A percentile compares a stretch with the other conserved stretches of the same genome.
Evolutionary conservation across 495 filamentous ascomycete genomes (phyloP).

Genomic region (Annulohypoxylon nitens): DNA sequence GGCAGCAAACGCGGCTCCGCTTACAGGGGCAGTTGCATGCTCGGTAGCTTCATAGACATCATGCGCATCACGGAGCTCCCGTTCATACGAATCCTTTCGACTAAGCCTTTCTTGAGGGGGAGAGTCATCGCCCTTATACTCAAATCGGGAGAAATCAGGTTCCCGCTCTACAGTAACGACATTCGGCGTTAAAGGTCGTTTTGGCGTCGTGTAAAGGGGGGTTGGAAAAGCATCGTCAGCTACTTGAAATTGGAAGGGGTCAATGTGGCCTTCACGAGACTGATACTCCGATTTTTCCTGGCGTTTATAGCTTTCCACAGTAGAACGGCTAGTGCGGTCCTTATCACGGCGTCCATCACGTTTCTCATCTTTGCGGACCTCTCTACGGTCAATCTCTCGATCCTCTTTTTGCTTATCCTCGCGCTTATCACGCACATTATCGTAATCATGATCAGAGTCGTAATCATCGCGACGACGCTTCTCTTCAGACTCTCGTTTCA

Average conservation of each 20-base stretch:
- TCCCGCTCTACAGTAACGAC: conserved; percentile 62
- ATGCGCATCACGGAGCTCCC: conserved; percentile 54
- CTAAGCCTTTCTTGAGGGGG: conserved; percentile 48
- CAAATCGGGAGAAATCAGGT: conserved; percentile 56
- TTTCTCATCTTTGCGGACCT: conserved; percentile 19
- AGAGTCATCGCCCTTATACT: conserved; percentile 42
- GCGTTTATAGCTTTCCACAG: conserved; percentile 16
- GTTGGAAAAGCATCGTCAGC: conserved; percentile 61
- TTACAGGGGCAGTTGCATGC: conserved; percentile 56
- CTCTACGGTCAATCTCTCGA: conserved; percentile 24
- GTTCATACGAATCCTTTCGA: conserved; percentile 59
- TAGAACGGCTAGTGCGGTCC: conserved; percentile 19
- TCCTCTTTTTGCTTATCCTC: conserved; percentile 26
- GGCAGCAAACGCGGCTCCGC: conserved; percentile 52
- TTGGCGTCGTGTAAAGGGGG: conserved; percentile 53
- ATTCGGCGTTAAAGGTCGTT: conserved; percentile 53
- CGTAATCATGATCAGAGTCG: conserved; percentile 39
- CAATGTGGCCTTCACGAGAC: conserved; percentile 49
- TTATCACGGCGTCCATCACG: conserved; percentile 13
- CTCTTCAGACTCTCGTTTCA: conserved; percentile 40
- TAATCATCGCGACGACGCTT: conserved; percentile 44
- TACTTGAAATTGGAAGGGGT: conserved; percentile 67
- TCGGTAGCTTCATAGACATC: conserved; percentile 51
- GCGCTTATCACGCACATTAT: conserved; percentile 38
- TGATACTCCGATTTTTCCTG: conserved; percentile 13